Evolutionary conservation across 2,329 filamentous ascomycete genomes (phyloP), one percentile per base, ranked within the genome.

Genomic region (Sarocladium oryzae): DNA sequence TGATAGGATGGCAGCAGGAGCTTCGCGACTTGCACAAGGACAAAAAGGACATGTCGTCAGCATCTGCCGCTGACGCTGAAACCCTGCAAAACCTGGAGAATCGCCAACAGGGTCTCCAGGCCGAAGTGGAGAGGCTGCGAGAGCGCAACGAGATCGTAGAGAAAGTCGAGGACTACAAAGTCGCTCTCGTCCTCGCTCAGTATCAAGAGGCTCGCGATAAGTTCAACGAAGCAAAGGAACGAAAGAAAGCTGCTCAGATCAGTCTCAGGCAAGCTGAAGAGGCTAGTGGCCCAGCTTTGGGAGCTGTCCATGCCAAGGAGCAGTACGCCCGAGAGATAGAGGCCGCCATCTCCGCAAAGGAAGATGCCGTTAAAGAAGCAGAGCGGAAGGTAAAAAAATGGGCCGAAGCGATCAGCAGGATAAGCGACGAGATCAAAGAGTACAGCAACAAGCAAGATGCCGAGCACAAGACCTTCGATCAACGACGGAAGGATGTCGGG

Each of bases 101-200:
- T 36, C 82, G 89, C 24, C 92, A 97, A 56, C 73, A 79, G 55
- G 78, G 82, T 48, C 81, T 95, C 40, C 82, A 88, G 60, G 84
- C 81, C 9, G 91, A 96, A 60, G 90, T 97, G 21, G 85, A 95
- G 59, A 84, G 88, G 56, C 78, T 93, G 61, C 81, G 82, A 46
- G 86, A 97, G 64, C 81, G 90, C 52, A 80, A 85, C 51, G 76
- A 81, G 50, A 81, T 90, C 48, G 73, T 85, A 60, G 71, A 79
- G 50, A 80, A 78, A 52, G 75, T 92, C 4, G 70, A 78, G 23
- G 74, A 85, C 43, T 74, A 96, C 41, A 75, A 86, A 56, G 78
- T 78, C 32, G 78, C 81, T 23, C 78, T 84, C 35, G 81, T 86
- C 0, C 72, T 90, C 33, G 77, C 86, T 18, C 72, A 79, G 55